These are phyloP conservation scores for Globisporangium emineosum DNA, from an alignment of 352 stramenopile species.

Conservation along the genomic window DNA sequence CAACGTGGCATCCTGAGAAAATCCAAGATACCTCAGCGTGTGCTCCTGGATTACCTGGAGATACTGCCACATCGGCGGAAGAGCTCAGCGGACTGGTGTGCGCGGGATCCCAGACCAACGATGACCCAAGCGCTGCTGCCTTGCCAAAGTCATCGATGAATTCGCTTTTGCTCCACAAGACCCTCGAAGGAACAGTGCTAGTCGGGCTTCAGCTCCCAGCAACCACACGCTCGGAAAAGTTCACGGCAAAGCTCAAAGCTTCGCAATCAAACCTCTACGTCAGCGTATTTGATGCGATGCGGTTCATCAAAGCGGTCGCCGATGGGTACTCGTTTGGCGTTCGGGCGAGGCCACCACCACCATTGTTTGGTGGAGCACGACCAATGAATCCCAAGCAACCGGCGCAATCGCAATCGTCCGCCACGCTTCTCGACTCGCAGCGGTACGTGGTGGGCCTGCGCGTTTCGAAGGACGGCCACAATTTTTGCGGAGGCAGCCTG, in stretches of 20 bases:
- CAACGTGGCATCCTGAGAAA: not conserved
- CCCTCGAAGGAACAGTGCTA: not conserved
- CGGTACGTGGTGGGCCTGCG: constrained; percentile 5
- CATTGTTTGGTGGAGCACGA: not conserved
- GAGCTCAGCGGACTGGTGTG: not conserved
- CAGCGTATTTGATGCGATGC: not conserved
- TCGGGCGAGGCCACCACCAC: not conserved
- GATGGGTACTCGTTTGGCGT: not conserved
- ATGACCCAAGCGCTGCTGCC: not conserved
- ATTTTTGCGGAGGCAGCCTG: constrained; percentile 43
- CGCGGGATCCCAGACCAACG: not conserved
- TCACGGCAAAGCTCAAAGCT: not conserved
- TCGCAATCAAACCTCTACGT: not conserved
- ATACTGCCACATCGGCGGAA: not conserved
- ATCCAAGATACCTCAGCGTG: not conserved
- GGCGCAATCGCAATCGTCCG: not conserved
- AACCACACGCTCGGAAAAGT: not conserved
- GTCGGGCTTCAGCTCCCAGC: not conserved
- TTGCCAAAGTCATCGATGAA: not conserved
- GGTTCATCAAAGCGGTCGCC: constrained; percentile 1
- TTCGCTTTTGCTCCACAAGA: not conserved
- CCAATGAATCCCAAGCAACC: not conserved
- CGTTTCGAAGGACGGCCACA: constrained; percentile 14
- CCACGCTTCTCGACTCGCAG: not conserved
- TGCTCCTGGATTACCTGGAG: not conserved